Evolutionary conservation across 345 rosid genomes (phyloP).

Genomic region (Gossypium herbaceum): DNA sequence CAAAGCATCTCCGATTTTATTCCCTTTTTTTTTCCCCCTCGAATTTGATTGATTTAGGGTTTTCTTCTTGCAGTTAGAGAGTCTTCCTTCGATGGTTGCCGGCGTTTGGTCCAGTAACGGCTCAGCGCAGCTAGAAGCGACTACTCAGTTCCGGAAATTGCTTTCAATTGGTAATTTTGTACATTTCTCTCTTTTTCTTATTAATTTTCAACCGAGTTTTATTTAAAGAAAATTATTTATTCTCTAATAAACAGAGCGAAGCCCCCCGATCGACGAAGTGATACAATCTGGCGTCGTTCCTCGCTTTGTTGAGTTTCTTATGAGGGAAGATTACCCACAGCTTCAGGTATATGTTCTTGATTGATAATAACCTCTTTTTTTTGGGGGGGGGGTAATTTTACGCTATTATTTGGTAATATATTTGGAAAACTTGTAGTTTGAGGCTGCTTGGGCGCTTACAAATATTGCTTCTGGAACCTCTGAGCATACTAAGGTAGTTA

Average conservation of each 20-base stretch:
- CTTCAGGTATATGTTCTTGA: constrained; percentile 53
- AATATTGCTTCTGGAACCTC: constrained; percentile 96
- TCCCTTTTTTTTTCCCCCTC: neutral
- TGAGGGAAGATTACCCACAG: constrained; percentile 65
- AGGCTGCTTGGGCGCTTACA: constrained; percentile 94
- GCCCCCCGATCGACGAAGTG: constrained; percentile 85
- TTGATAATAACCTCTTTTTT: neutral
- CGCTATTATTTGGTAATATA: neutral
- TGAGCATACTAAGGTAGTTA: constrained; percentile 78
- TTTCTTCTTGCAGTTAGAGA: constrained; percentile 55
- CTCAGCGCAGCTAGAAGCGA: constrained; percentile 64
- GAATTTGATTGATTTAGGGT: neutral
- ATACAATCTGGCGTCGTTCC: constrained; percentile 77
- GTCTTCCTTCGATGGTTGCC: constrained; percentile 66
- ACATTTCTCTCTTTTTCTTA: neutral
- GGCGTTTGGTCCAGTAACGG: constrained; percentile 59
- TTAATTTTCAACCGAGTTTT: neutral
- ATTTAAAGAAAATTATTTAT: neutral
- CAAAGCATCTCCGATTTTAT: neutral
- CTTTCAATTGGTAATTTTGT: constrained; percentile 61
- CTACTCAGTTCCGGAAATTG: constrained; percentile 81
- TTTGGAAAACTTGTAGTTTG: constrained; percentile 46
- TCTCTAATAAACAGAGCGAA: constrained; percentile 45
- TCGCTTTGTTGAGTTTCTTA: constrained; percentile 84
- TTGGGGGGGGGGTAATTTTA: neutral